phyloP scores from a whole-genome alignment of 768 basidiomycete genomes.

The Boletellus ananiceps region DNA sequence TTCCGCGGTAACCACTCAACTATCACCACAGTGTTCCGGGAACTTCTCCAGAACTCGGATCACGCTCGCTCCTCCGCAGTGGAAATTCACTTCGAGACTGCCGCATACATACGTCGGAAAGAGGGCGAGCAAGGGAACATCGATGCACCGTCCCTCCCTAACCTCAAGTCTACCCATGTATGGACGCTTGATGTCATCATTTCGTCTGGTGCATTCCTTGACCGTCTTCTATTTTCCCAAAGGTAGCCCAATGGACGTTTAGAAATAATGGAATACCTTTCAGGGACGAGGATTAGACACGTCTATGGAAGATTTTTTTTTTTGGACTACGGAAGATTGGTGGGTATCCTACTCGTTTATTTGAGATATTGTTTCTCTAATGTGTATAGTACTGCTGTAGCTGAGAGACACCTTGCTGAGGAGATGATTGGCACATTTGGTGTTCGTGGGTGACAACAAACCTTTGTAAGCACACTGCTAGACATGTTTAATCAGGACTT shows the following conservation, averaged over 20 bases:
- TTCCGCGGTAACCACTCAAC: no score
- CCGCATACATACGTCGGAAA: constrained; percentile 37
- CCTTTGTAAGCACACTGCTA: not conserved
- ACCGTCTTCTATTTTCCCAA: not conserved
- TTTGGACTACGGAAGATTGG: constrained; percentile 20
- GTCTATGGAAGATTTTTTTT: no score
- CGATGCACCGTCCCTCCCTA: constrained; percentile 39
- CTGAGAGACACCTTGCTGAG: constrained; percentile 25
- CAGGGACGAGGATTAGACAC: constrained; percentile 33
- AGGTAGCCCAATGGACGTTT: constrained; percentile 83
- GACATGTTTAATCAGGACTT: constrained; percentile 42
- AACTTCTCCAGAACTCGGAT: constrained; percentile 94
- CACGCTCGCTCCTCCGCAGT: constrained; percentile 76
- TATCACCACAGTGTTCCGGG: no score
- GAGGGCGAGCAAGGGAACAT: constrained; percentile 5
- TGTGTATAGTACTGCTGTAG: not conserved
- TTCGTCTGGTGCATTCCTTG: not conserved
- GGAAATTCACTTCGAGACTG: constrained; percentile 78
- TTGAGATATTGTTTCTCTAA: not conserved
- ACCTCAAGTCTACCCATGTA: constrained; percentile 61
- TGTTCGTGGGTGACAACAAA: constrained; percentile 12
- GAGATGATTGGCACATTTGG: constrained; percentile 26
- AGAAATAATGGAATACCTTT: constrained; percentile 86
- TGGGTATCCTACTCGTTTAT: not conserved
- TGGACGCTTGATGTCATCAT: constrained; percentile 13